phyloP scores from a whole-genome alignment of 257 asterid genomes.

The Eucommia ulmoides region DNA sequence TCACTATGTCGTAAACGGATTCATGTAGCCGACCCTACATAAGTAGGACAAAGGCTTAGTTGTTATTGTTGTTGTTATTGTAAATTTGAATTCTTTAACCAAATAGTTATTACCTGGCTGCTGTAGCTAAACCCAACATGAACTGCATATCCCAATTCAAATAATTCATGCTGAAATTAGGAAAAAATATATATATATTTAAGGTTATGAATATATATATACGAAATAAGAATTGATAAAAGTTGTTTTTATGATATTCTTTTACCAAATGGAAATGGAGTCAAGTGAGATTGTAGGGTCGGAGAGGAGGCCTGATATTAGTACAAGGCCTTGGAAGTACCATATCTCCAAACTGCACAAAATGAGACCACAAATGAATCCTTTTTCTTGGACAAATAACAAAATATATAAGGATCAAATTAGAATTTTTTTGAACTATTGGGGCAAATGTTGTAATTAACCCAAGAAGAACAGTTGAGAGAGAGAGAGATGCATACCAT shows the following conservation, averaged over 20 bases:
- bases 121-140: conserved; percentile 18
- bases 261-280: conserved; percentile 23
- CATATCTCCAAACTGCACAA: conserved; percentile 27
- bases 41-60: too few relatives aligned
- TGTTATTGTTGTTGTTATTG: too few relatives aligned
- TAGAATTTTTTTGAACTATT: neutral
- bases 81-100: too few relatives aligned
- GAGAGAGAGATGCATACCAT: conserved; percentile 9
- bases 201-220: neutral
- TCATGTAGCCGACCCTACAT: too few relatives aligned
- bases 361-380: neutral
- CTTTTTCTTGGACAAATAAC: too few relatives aligned
- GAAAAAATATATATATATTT: neutral
- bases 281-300: conserved; percentile 19
- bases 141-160: conserved; percentile 22
- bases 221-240: neutral
- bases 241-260: neutral
- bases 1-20: too few relatives aligned
- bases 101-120: conserved; percentile 22
- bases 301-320: conserved; percentile 22
- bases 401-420: neutral
- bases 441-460: too few relatives aligned
- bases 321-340: conserved; percentile 25
- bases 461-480: too few relatives aligned
- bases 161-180: conserved; percentile 22